Conservation (phyloP, 192 early-diverging fungal genomes). For the Backusella macrospora region DNA sequence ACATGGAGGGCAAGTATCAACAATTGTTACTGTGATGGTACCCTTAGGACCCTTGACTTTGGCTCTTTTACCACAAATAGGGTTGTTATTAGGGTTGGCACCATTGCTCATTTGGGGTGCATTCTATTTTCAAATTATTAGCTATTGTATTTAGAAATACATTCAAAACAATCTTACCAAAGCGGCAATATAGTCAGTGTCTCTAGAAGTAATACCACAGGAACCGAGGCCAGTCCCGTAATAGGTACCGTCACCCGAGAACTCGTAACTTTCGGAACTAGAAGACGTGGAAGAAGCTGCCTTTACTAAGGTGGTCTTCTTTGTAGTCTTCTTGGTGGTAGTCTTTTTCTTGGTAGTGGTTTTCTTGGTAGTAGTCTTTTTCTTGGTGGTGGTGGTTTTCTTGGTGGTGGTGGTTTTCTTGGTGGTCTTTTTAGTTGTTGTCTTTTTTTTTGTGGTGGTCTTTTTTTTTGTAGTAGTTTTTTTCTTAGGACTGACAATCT, state of each 20-base stretch:
- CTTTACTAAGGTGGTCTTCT: conserved; percentile 1
- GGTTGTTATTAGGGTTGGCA: conserved; percentile 46
- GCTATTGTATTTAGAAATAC: background rate
- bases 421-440: background rate
- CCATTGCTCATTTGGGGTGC: conserved; percentile 52
- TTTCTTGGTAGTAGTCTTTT: conserved; percentile 1
- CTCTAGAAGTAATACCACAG: conserved; percentile 48
- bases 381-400: conserved; percentile 1
- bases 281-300: background rate
- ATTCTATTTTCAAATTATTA: conserved; percentile 30
- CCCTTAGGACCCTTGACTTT: conserved; percentile 53
- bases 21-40: conserved; percentile 46
- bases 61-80: conserved; percentile 53
- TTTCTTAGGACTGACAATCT: background rate
- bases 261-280: background rate
- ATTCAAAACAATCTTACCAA: conserved; percentile 24
- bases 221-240: conserved; percentile 53
- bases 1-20: conserved; percentile 56
- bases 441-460: background rate
- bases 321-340: background rate
- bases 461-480: conserved; percentile 13
- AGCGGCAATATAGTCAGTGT: conserved; percentile 52
- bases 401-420: conserved; percentile 15
- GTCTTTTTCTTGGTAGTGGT: conserved; percentile 15
- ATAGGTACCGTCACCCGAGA: conserved; percentile 55